A percentile compares a stretch with the other conserved stretches of the same genome.
phyloP scores from a whole-genome alignment of 805 yeast genomes.

The Vanderwaltozyma yarrowii region DNA sequence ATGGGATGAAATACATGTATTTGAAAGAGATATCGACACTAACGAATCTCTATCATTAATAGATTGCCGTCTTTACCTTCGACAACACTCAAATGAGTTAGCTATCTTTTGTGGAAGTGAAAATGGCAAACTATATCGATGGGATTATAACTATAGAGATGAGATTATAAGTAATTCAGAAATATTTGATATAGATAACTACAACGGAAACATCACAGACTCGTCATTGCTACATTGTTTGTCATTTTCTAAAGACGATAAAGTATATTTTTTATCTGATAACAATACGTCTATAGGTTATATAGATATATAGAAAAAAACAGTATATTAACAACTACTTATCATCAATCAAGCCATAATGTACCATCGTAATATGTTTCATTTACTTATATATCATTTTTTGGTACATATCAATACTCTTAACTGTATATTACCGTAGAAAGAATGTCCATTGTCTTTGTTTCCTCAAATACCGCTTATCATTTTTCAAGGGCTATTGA shows the following conservation, averaged over 20 bases:
- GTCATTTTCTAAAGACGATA: not conserved
- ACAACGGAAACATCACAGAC: constrained; percentile 2
- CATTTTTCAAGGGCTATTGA: too few relatives aligned
- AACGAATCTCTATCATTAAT: constrained; percentile 8
- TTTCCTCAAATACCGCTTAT: too few relatives aligned
- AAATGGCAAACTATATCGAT: constrained; percentile 9
- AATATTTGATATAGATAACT: not conserved
- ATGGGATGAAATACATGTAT: constrained; percentile 11
- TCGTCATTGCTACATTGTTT: constrained; percentile 2
- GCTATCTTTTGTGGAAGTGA: constrained; percentile 16
- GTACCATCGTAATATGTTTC: too few relatives aligned
- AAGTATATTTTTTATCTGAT: constrained; percentile 6
- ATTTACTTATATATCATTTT: too few relatives aligned
- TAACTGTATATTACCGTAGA: too few relatives aligned
- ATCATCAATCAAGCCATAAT: too few relatives aligned
- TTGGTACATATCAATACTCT: too few relatives aligned
- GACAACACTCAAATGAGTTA: constrained; percentile 2
- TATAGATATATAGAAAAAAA: constrained; percentile 2
- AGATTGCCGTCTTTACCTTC: constrained; percentile 7
- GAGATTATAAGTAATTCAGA: constrained; percentile 4
- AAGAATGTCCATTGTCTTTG: too few relatives aligned
- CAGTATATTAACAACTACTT: too few relatives aligned
- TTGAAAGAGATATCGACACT: constrained; percentile 1
- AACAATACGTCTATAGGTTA: constrained; percentile 4
- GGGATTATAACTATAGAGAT: constrained; percentile 11